phyloP scores from a whole-genome alignment of 1,284 basidiomycete species.

The Ceratobasidium sp. region DNA sequence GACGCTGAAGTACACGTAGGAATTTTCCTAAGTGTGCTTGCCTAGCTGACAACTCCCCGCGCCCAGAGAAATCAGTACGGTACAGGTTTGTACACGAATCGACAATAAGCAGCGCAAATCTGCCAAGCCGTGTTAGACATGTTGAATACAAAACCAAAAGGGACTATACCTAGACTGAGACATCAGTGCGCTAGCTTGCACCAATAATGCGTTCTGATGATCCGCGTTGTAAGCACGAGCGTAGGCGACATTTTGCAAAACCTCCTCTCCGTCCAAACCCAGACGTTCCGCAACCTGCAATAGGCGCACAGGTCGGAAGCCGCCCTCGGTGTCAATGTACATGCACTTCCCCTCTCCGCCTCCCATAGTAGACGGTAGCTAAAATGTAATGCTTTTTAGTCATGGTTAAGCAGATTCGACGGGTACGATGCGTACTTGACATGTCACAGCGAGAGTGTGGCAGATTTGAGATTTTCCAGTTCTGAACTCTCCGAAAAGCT shows the following conservation, averaged over 20 bases:
- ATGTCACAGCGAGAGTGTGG: constrained; percentile 98
- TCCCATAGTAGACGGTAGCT: constrained; percentile 96
- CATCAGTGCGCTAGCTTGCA: constrained; percentile 96
- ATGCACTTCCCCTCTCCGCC: constrained; percentile 99
- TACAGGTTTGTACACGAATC: constrained; percentile 98
- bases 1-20: constrained; percentile 89
- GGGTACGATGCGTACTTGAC: constrained; percentile 69
- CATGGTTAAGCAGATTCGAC: neutral
- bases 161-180: constrained; percentile 87
- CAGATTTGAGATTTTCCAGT: constrained; percentile 99
- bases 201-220: constrained; percentile 92
- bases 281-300: constrained; percentile 96
- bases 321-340: constrained; percentile 99
- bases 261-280: constrained; percentile 97
- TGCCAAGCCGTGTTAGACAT: constrained; percentile 57
- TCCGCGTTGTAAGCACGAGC: constrained; percentile 99
- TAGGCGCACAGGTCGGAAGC: constrained; percentile 96
- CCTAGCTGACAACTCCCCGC: constrained; percentile 95
- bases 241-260: constrained; percentile 98
- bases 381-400: constrained; percentile 1
- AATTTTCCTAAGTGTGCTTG: constrained; percentile 99
- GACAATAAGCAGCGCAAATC: constrained; percentile 96
- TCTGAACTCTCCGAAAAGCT: constrained; percentile 98
- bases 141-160: neutral
- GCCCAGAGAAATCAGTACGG: constrained; percentile 95